phyloP scores from a whole-genome alignment of 169 alveolate genomes.

The Cryptosporidium sp. region DNA sequence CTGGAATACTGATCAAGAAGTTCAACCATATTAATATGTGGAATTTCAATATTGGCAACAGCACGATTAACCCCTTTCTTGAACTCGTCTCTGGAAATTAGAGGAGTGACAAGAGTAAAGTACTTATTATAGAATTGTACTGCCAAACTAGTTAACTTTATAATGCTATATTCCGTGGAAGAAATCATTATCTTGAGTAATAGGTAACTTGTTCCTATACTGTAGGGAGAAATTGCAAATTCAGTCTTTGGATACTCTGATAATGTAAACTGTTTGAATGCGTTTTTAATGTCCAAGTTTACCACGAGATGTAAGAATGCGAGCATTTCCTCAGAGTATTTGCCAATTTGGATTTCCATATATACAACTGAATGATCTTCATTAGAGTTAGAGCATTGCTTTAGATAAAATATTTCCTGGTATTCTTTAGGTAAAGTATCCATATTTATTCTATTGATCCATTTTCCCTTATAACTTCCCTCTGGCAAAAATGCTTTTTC shows the following conservation, averaged over 20 bases:
- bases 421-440: slow-evolving; percentile 13
- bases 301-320: slow-evolving; percentile 17
- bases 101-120: slow-evolving; percentile 27
- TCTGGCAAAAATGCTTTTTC: slow-evolving; percentile 31
- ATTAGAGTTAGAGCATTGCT: slow-evolving; percentile 22
- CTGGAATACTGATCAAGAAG: slow-evolving; percentile 21
- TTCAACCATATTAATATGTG: slow-evolving; percentile 5
- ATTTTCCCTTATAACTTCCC: slow-evolving; percentile 29
- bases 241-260: slow-evolving; percentile 35
- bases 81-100: slow-evolving; percentile 14
- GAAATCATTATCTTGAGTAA: slow-evolving; percentile 17
- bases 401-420: slow-evolving; percentile 1
- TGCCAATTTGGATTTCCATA: slow-evolving; percentile 11
- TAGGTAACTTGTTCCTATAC: slow-evolving; percentile 18
- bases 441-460: slow-evolving; percentile 30
- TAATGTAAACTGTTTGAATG: slow-evolving; percentile 11
- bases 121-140: slow-evolving; percentile 39
- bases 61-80: slow-evolving; percentile 23
- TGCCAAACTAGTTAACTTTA: slow-evolving; percentile 14
- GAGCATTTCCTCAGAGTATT: slow-evolving; percentile 17
- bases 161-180: slow-evolving; percentile 15
- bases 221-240: neutral
- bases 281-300: neutral
- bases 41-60: slow-evolving; percentile 16
- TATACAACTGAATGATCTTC: slow-evolving; percentile 20